Evolutionary conservation across 2,329 filamentous ascomycete genomes (phyloP).

Genomic region (Paramyrothecium roridum): DNA sequence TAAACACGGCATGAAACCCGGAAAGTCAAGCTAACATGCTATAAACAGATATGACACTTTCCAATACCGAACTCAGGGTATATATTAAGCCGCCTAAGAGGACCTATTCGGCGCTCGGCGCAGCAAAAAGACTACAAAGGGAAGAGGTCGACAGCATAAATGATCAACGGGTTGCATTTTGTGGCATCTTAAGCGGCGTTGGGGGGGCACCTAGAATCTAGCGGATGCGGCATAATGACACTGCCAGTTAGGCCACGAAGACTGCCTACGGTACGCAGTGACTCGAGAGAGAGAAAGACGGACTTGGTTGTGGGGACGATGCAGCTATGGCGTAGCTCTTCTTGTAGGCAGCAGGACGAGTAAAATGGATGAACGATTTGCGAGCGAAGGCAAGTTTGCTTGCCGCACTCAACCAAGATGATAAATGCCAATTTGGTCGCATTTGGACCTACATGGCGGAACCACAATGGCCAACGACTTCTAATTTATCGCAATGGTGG

Average conservation of each 20-base stretch:
- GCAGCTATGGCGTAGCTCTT: not conserved
- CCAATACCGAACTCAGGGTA: conserved; percentile 84
- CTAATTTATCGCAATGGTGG: too few relatives aligned
- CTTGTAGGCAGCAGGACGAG: too few relatives aligned
- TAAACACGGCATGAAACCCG: not conserved
- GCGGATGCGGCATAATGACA: not conserved
- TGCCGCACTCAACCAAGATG: too few relatives aligned
- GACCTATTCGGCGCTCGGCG: not conserved
- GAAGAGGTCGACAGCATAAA: conserved; percentile 35
- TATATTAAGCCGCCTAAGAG: conserved; percentile 56
- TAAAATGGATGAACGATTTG: too few relatives aligned
- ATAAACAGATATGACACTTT: conserved; percentile 73
- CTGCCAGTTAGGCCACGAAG: not conserved
- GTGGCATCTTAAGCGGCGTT: not conserved
- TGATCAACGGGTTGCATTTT: not conserved
- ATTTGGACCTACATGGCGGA: too few relatives aligned
- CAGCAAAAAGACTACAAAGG: conserved; percentile 2
- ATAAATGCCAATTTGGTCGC: too few relatives aligned
- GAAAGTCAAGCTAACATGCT: conserved; percentile 4
- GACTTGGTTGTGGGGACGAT: not conserved
- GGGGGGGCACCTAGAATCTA: not conserved
- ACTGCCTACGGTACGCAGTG: not conserved
- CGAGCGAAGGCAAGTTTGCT: too few relatives aligned
- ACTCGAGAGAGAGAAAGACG: not conserved
- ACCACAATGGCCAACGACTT: too few relatives aligned